These are phyloP conservation scores for Globisporangium barbulae DNA, from an alignment of 352 stramenopile species.

Conservation along the genomic window DNA sequence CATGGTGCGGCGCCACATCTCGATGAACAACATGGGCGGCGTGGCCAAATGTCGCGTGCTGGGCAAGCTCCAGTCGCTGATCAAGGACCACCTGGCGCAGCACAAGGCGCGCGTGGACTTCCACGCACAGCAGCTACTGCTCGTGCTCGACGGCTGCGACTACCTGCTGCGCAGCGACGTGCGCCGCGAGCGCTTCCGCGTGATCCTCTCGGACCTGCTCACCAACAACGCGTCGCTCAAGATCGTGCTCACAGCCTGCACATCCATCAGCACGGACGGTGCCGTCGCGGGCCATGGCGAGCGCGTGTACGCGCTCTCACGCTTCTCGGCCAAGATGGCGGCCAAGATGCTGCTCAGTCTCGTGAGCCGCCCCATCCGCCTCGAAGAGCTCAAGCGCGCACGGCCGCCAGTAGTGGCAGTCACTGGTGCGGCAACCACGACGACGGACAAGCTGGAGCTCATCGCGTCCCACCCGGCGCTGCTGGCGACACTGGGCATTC, in stretches of 20 bases:
- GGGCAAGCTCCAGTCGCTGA: slow-evolving; percentile 44
- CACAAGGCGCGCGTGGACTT: slow-evolving; percentile 50
- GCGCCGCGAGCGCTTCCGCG: slow-evolving; percentile 56
- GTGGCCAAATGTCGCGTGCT: slow-evolving; percentile 37
- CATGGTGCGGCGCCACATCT: slow-evolving; percentile 41
- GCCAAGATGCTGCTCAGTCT: slow-evolving; percentile 76
- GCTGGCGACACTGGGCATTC: slow-evolving; percentile 53
- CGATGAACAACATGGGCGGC: slow-evolving; percentile 24
- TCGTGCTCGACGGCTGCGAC: slow-evolving; percentile 75
- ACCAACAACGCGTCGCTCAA: slow-evolving; percentile 74
- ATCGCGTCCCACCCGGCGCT: slow-evolving; percentile 71
- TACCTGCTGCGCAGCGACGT: slow-evolving; percentile 48
- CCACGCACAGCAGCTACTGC: slow-evolving; percentile 51
- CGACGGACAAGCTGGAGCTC: slow-evolving; percentile 62
- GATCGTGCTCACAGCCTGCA: slow-evolving; percentile 61
- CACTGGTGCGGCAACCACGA: not conserved
- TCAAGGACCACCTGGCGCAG: slow-evolving; percentile 47
- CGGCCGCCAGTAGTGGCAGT: slow-evolving; percentile 9
- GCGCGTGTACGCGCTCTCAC: slow-evolving; percentile 59
- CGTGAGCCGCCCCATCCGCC: slow-evolving; percentile 63
- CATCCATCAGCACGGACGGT: slow-evolving; percentile 60
- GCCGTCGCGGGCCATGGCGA: slow-evolving; percentile 67
- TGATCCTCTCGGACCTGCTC: slow-evolving; percentile 63
- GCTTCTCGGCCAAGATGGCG: slow-evolving; percentile 66
- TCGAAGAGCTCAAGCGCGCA: slow-evolving; percentile 61